These are phyloP conservation scores for Globisporangium nagaii DNA, from an alignment of 352 stramenopile species.

Conservation along the genomic window DNA sequence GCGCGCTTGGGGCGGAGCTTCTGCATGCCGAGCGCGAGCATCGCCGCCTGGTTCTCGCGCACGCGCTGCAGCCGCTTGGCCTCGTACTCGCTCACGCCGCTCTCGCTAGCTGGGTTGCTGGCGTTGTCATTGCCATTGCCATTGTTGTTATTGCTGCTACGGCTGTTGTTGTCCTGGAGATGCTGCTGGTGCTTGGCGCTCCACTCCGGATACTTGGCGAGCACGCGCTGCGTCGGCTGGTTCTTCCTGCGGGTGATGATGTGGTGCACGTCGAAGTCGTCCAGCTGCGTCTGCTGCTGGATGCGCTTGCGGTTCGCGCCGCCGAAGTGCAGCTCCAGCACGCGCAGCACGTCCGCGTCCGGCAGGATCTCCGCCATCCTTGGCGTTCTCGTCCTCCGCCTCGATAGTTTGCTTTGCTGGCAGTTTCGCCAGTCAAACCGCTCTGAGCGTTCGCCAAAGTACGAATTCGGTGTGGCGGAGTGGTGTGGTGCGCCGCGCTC, in stretches of 20 bases:
- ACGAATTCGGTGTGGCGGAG: too few relatives aligned
- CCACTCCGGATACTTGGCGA: neutral
- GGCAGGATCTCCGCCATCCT: neutral
- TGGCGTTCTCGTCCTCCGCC: neutral
- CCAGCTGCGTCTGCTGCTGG: neutral
- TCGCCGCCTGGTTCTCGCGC: conserved; percentile 34
- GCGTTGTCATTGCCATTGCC: neutral
- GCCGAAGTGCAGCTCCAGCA: neutral
- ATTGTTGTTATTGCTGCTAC: neutral
- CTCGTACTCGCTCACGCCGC: conserved; percentile 40
- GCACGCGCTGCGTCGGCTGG: neutral
- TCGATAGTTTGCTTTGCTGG: neutral
- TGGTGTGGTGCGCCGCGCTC: too few relatives aligned
- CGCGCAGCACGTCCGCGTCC: conserved; percentile 3
- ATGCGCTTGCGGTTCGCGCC: neutral
- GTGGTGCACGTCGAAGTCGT: neutral
- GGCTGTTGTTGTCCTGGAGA: neutral
- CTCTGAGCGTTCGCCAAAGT: neutral
- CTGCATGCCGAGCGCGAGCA: conserved; percentile 34
- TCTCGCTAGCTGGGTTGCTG: neutral
- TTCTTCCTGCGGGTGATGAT: neutral
- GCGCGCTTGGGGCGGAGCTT: conserved; percentile 1
- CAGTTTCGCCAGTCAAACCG: too few relatives aligned
- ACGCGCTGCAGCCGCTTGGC: conserved; percentile 54
- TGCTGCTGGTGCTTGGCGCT: neutral